phyloP scores from a whole-genome alignment of 225 moss, liverwort and hornwort genomes.

The Sphagnum contortum region DNA sequence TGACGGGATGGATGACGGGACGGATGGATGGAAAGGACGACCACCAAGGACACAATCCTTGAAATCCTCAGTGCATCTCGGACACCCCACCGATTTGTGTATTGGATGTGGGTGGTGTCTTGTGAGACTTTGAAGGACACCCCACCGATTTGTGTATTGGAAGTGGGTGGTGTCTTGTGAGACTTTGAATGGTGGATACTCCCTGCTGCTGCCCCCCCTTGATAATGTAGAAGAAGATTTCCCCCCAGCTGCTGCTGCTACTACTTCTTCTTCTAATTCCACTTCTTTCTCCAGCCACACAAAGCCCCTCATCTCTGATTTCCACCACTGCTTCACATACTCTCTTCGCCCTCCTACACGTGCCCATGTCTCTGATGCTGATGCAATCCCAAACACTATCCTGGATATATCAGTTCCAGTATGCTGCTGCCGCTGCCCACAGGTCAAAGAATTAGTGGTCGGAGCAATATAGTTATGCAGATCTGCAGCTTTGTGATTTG shows the following conservation, averaged over 20 bases:
- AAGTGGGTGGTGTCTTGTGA: conserved; percentile 41
- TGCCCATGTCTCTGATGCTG: conserved; percentile 38
- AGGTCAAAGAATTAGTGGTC: background rate
- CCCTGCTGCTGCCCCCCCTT: conserved; percentile 20
- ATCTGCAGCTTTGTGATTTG: too few relatives aligned
- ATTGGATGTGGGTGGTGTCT: conserved; percentile 39
- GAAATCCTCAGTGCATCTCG: conserved; percentile 46
- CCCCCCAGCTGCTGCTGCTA: too few relatives aligned
- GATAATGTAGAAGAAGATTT: background rate
- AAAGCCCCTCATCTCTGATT: conserved; percentile 22
- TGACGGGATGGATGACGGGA: too few relatives aligned
- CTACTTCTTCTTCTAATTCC: background rate
- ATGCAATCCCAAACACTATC: conserved; percentile 45
- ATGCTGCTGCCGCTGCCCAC: background rate
- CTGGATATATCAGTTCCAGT: conserved; percentile 19
- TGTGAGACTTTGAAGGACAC: conserved; percentile 30
- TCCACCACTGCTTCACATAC: conserved; percentile 49
- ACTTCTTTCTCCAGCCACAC: conserved; percentile 38
- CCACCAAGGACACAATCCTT: conserved; percentile 29
- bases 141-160: conserved; percentile 38
- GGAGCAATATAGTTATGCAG: background rate
- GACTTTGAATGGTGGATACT: conserved; percentile 34
- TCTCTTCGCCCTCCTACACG: conserved; percentile 26
- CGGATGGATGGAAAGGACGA: too few relatives aligned
- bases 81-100: conserved; percentile 39